phyloP scores from a whole-genome alignment of 1,284 basidiomycete species.

The Ceratobasidium sp. region DNA sequence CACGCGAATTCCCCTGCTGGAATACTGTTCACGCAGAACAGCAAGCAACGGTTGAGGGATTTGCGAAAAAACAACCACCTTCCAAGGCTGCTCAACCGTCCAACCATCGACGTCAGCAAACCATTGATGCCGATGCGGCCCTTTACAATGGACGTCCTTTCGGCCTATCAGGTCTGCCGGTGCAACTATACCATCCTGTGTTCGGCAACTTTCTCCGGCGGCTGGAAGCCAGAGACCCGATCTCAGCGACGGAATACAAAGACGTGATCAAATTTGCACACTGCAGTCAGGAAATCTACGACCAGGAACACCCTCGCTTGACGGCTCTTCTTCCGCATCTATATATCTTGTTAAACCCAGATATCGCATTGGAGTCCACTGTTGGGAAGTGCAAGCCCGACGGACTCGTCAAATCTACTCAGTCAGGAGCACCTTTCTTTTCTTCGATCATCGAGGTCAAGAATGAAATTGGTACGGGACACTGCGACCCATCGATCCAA shows the following conservation, averaged over 20 bases:
- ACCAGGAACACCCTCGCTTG: neutral
- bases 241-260: neutral
- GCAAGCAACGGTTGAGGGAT: too few species aligned
- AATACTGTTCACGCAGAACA: too few species aligned
- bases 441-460: constrained; percentile 5
- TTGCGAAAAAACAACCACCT: too few species aligned
- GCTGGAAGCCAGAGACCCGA: neutral
- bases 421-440: neutral
- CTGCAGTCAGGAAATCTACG: neutral
- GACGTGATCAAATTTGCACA: neutral
- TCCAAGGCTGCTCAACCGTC: too few species aligned
- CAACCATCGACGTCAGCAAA: too few species aligned
- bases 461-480: constrained; percentile 16
- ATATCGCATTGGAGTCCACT: neutral
- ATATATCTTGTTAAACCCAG: neutral
- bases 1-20: too few species aligned
- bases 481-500: neutral
- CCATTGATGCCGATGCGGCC: too few species aligned
- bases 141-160: neutral
- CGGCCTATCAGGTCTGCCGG: neutral
- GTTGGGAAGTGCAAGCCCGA: neutral
- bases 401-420: neutral
- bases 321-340: neutral
- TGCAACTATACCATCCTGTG: neutral
- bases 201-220: neutral